phyloP scores from a whole-genome alignment of 352 stramenopile genomes.

The Aphanomyces invadans region DNA sequence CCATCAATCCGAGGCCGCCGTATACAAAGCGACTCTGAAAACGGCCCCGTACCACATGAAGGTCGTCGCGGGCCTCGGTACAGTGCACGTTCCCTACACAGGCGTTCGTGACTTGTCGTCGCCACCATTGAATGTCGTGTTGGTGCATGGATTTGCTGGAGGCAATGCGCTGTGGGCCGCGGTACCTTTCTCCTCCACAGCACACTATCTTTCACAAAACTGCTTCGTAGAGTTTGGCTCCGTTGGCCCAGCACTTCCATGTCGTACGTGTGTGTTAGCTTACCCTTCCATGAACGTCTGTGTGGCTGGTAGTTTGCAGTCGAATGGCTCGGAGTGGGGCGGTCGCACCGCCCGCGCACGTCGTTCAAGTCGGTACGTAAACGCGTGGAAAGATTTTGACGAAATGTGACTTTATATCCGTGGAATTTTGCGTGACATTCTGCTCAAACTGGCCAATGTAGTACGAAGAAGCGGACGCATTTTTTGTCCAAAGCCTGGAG shows the following conservation, averaged over 20 bases:
- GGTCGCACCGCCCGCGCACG: conserved; percentile 55
- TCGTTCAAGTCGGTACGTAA: conserved; percentile 47
- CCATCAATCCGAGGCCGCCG: conserved; percentile 31
- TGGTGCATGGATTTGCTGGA: conserved; percentile 73
- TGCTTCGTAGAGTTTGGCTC: conserved; percentile 53
- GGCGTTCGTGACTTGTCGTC: conserved; percentile 35
- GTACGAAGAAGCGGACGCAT: conserved; percentile 68
- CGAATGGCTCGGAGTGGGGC: conserved; percentile 73
- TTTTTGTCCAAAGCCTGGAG: conserved; percentile 74
- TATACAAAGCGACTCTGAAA: conserved; percentile 60
- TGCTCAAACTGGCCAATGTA: conserved; percentile 23
- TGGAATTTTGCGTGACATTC: not conserved
- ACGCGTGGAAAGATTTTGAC: too few species aligned
- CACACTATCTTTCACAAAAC: not conserved
- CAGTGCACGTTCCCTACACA: conserved; percentile 67
- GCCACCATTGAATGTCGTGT: conserved; percentile 55
- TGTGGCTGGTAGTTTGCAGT: conserved; percentile 51
- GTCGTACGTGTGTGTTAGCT: conserved; percentile 39
- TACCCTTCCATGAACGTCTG: conserved; percentile 1
- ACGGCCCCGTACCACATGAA: conserved; percentile 40
- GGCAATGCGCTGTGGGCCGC: conserved; percentile 79
- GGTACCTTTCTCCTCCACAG: conserved; percentile 25
- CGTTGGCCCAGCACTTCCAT: conserved; percentile 66
- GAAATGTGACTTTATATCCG: too few species aligned
- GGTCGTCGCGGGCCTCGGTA: conserved; percentile 58